A percentile compares a stretch with the other conserved stretches of the same genome.
These are phyloP conservation scores for Leishmania guyanensis DNA, from an alignment of 208 protist genomes.

Conservation along the genomic window DNA sequence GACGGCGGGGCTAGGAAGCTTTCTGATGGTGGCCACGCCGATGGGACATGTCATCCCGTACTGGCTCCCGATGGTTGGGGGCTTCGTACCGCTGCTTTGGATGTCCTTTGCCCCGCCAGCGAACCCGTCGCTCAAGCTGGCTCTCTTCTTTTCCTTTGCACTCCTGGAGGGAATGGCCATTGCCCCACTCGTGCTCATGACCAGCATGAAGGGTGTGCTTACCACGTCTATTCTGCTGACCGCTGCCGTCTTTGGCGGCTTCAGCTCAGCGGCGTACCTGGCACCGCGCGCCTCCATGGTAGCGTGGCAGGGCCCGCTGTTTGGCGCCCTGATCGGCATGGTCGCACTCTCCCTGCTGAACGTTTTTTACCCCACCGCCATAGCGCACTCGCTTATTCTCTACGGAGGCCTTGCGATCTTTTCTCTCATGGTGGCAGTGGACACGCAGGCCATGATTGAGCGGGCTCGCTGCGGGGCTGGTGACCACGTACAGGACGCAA, in stretches of 20 bases:
- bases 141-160: conserved; percentile 79
- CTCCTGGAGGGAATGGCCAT: conserved; percentile 86
- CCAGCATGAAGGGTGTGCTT: conserved; percentile 81
- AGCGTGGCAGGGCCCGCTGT: conserved; percentile 85
- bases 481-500: conserved; percentile 82
- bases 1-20: conserved; percentile 60
- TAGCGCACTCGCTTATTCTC: conserved; percentile 84
- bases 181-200: conserved; percentile 73
- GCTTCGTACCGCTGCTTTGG: conserved; percentile 87
- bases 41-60: conserved; percentile 72
- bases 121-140: conserved; percentile 74
- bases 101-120: conserved; percentile 77
- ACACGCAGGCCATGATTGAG: conserved; percentile 92
- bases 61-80: conserved; percentile 84
- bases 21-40: conserved; percentile 85
- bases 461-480: conserved; percentile 79
- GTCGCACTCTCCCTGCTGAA: conserved; percentile 83
- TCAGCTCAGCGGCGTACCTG: conserved; percentile 85
- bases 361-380: conserved; percentile 86
- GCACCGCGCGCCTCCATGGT: conserved; percentile 78
- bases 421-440: conserved; percentile 76
- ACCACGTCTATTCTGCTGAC: conserved; percentile 81
- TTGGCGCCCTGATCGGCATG: conserved; percentile 84
- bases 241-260: conserved; percentile 82
- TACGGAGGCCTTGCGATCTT: conserved; percentile 90